Evolutionary conservation across 148 eudicot genomes (phyloP).

Genomic region (Tetragonia tetragonoides): DNA sequence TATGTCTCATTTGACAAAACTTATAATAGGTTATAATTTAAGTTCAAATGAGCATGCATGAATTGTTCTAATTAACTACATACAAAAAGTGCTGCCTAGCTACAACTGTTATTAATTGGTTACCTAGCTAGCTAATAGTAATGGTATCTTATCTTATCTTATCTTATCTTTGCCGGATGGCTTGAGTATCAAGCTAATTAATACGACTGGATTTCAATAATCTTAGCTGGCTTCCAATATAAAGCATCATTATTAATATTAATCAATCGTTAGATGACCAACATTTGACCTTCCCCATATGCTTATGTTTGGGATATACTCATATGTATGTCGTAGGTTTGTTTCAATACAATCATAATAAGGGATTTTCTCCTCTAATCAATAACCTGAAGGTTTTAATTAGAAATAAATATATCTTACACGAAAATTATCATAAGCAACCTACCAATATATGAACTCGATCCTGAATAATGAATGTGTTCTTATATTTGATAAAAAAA

Average conservation of each 20-base stretch:
- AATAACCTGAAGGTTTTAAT: too few relatives aligned
- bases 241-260: constrained; percentile 9
- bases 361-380: too few relatives aligned
- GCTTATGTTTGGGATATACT: background rate
- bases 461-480: too few relatives aligned
- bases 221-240: constrained; percentile 16
- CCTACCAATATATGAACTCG: too few relatives aligned
- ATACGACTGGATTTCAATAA: background rate
- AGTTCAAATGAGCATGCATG: background rate
- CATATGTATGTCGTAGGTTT: background rate
- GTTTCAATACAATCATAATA: background rate
- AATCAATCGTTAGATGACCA: constrained; percentile 3
- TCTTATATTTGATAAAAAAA: too few relatives aligned
- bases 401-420: too few relatives aligned
- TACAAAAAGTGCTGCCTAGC: background rate
- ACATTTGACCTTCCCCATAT: constrained; percentile 7
- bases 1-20: too few relatives aligned
- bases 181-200: constrained; percentile 18
- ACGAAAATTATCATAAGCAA: too few relatives aligned
- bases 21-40: too few relatives aligned
- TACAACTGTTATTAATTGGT: background rate
- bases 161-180: constrained; percentile 5
- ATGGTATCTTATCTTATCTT: constrained; percentile 7
- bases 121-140: background rate
- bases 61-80: background rate